Evolutionary conservation across 768 basidiomycete genomes (phyloP), one percentile per base, ranked within the genome.

Genomic region (Tylopilus felleus): DNA sequence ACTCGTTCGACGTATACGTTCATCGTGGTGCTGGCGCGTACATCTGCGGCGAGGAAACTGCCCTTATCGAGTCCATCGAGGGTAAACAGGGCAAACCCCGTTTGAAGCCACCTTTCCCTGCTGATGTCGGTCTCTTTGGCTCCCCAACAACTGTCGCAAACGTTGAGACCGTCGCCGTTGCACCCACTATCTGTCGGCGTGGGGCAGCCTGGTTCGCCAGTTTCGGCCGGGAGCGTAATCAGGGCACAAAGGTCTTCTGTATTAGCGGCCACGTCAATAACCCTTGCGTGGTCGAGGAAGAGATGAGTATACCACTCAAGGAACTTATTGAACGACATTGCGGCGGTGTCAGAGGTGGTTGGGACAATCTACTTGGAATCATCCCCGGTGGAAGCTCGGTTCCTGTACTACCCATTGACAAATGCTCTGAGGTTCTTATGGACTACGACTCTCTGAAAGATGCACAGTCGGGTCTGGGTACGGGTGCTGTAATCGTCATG

Each of bases 401-500:
- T 3, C 96, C 96, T 13, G 85, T 99, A 43, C 75, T 99, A 36
- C 93, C 93, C 8, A 91, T 82, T 48, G 75, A 86, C 60, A 80
- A 81, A 59, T 96, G 91, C 64, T 84, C 83, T 47, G 88, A 93
- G 69, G 96, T 95, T 36, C 76, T 99, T 55, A 98, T 99, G 96
- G 96, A 98, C 75, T 99, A 86, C 66, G 96, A 99, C 73, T 98
- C 96, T 7, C 80, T 98, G 57, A 96, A 95, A 71, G 96, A 98
- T 66, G 88, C 90, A 1, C 90, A 93, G 63, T 89, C 92, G n/a
- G 95, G 95, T 71, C 84, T 99, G 56, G 96, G 96, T 19, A 99
- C 96, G 1, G 96, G 96, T 53, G 96, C 96, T 16, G 94, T 99
- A 56, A 98, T 99, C 59, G 96, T 99, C 62, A 97, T 98, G 95